These are phyloP conservation scores for Selaginella tamariscina DNA, from an alignment of 75 land plant species.

Conservation along the genomic window DNA sequence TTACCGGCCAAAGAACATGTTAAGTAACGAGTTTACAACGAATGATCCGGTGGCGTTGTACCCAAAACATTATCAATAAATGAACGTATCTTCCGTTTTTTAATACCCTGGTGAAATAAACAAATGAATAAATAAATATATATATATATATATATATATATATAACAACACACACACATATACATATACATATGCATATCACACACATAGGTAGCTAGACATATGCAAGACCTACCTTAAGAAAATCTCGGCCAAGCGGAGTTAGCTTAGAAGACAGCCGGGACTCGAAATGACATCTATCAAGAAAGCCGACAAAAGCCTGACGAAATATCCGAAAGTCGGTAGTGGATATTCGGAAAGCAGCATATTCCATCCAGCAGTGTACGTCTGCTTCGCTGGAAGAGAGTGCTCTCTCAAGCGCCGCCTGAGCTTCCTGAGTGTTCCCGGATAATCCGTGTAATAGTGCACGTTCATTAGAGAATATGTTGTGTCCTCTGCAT, in stretches of 20 bases:
- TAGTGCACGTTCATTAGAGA: slow-evolving; percentile 54
- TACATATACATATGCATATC: no score
- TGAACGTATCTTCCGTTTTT: slow-evolving; percentile 39
- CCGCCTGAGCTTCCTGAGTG: slow-evolving; percentile 25
- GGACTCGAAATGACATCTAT: slow-evolving; percentile 31
- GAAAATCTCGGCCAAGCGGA: slow-evolving; percentile 41
- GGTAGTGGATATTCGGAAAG: slow-evolving; percentile 1
- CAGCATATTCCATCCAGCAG: slow-evolving; percentile 29
- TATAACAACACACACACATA: no score
- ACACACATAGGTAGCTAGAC: no score
- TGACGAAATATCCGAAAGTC: not conserved
- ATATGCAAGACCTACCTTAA: no score
- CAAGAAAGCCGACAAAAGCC: slow-evolving; percentile 17
- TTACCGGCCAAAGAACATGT: slow-evolving; percentile 50
- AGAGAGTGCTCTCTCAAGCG: slow-evolving; percentile 30
- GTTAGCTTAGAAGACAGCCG: slow-evolving; percentile 12
- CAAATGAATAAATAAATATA: no score
- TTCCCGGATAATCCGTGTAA: slow-evolving; percentile 36
- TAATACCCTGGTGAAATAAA: no score
- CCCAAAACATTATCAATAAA: slow-evolving; percentile 45
- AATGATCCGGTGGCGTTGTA: slow-evolving; percentile 37
- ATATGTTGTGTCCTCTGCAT: slow-evolving; percentile 39
- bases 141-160: no score
- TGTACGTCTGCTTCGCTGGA: not conserved
- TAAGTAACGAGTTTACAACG: slow-evolving; percentile 49